Evolutionary conservation across 257 asterid species (phyloP), one percentile per base, ranked within the genome.

Genomic region (Solanum neorickii): DNA sequence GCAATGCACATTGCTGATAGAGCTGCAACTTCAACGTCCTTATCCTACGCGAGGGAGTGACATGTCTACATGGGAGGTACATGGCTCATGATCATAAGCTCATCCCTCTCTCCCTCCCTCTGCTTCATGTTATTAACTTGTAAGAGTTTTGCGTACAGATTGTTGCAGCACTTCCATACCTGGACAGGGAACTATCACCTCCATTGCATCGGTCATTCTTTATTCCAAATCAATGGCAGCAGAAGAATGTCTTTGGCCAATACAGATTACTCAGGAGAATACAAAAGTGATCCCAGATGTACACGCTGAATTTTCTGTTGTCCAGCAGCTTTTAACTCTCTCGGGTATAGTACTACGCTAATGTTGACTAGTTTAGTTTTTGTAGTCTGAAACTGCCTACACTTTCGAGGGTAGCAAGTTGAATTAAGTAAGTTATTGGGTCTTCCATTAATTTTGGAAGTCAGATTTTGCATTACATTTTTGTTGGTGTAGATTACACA

Each of bases 171-270:
- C 87, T 97, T 44, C 99, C 94, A 33, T 97, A 95, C 91, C 93
- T 97, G 78, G 99, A 95, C 75, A 92, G 99, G 27, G 99, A 97
- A 90, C 88, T 95, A 93, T 97, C 99, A 12, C 99, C 99, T 78
- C 92, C 99, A 68, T 66, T 89, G 88, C 90, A 94, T 92, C 92
- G 99, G 31, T 97, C 99, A 4, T 97, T 97, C 94, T 97, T 95
- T 72, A 92, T 96, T 85, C 99, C 99, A 2, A 87, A 93, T 89
- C 95, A 90, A 41, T 97, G 99, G 99, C 98, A 93, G 90, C 92
- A 92, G 89, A 92, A 90, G 88, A 97, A 96, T 87, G 97, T 95
- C n/a, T 97, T 96, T 72, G 99, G 99, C 91, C 82, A 93, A 84
- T 96, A 97, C 94, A 96, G 95, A 87, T 93, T 96, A 60, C 95